Evolutionary conservation across 176 grass and related monocot species (phyloP).

Genomic region (Otatea glauca): DNA sequence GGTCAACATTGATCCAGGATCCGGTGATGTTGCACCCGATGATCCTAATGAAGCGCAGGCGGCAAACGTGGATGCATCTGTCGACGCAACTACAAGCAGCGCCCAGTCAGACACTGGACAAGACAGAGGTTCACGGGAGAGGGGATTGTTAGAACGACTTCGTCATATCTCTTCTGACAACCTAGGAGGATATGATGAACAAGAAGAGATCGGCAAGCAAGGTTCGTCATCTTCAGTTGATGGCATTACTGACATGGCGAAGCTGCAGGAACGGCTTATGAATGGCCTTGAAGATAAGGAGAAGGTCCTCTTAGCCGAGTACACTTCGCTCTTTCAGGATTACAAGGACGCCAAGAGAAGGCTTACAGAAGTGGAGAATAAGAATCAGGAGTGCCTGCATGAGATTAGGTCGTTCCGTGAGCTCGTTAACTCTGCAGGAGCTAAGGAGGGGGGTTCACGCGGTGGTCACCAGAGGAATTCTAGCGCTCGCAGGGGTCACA

Average conservation of each 20-base stretch:
- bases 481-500: conserved; percentile 9
- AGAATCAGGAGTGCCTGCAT: conserved; percentile 61
- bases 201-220: conserved; percentile 21
- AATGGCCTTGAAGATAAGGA: conserved; percentile 63
- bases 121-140: conserved; percentile 48
- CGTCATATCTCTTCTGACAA: conserved; percentile 41
- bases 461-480: background rate
- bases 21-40: background rate
- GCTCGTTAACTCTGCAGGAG: conserved; percentile 33
- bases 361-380: conserved; percentile 64
- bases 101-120: background rate
- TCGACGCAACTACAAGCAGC: background rate
- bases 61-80: background rate
- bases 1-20: background rate
- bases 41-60: background rate
- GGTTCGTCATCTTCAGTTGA: background rate
- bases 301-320: conserved; percentile 62
- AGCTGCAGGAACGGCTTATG: conserved; percentile 52
- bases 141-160: conserved; percentile 40
- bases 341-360: conserved; percentile 68
- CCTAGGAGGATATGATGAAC: background rate
- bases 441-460: background rate
- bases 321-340: conserved; percentile 60
- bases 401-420: conserved; percentile 72
- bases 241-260: conserved; percentile 1